Evolutionary conservation across 2,329 filamentous ascomycete species (phyloP).

Genomic region (Aspergillus sp.): DNA sequence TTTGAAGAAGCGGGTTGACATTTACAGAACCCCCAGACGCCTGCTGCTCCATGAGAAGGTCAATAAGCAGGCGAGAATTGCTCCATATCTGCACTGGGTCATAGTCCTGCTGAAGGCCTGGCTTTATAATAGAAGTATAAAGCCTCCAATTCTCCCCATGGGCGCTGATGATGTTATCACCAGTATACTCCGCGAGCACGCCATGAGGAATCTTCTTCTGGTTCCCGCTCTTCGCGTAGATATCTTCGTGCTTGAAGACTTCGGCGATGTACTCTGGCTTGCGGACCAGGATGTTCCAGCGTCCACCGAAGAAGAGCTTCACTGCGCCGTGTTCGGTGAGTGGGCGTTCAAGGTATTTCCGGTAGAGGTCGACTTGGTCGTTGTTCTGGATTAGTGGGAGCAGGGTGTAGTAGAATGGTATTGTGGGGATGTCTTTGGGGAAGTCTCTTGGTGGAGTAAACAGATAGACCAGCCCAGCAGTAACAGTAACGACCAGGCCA

Average conservation of each 20-base stretch:
- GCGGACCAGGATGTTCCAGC: background rate
- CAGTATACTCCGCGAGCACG: background rate
- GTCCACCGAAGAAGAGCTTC: background rate
- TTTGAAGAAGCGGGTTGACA: constrained; percentile 9
- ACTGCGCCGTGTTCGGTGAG: background rate
- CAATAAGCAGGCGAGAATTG: too few species aligned
- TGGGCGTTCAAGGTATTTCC: background rate
- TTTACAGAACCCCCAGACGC: background rate
- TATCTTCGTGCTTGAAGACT: background rate
- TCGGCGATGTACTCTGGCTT: background rate
- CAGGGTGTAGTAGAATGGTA: background rate
- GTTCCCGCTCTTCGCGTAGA: background rate
- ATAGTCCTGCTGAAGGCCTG: background rate
- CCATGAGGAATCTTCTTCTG: background rate
- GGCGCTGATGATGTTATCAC: background rate
- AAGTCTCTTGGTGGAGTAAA: background rate
- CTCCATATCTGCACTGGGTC: background rate
- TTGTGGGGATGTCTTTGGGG: background rate
- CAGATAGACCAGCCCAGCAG: too few species aligned
- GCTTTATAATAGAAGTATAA: background rate
- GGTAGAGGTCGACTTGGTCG: background rate
- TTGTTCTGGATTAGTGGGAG: background rate
- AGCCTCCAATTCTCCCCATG: background rate
- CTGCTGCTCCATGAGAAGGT: background rate
- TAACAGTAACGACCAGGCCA: too few species aligned